phyloP scores from a whole-genome alignment of 2,329 filamentous ascomycete genomes.

The Scedosporium minutisporum region DNA sequence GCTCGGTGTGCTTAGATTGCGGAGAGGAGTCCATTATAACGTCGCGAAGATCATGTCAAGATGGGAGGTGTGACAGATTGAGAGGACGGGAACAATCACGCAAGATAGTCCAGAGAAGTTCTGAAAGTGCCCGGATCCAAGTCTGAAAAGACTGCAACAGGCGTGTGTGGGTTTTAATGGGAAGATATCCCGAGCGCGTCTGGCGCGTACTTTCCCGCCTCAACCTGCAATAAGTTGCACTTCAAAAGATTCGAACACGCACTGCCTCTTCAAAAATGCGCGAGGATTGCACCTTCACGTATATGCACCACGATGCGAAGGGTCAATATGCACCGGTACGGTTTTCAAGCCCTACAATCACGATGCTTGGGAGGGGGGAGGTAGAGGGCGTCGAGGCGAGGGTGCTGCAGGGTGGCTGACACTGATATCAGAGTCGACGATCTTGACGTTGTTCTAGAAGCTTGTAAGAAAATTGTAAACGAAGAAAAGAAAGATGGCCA shows the following conservation, averaged over 20 bases:
- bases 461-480: background rate
- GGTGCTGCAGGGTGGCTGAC: background rate
- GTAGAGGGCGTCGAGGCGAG: background rate
- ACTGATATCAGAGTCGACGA: background rate
- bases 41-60: constrained; percentile 10
- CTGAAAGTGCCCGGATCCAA: background rate
- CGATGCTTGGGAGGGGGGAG: background rate
- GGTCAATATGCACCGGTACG: background rate
- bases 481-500: background rate
- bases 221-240: constrained; percentile 1
- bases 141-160: background rate
- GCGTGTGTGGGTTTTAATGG: background rate
- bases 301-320: background rate
- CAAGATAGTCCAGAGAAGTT: background rate
- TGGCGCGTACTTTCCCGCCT: constrained; percentile 3
- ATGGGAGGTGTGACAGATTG: constrained; percentile 12
- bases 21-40: constrained; percentile 32
- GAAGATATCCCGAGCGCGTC: constrained; percentile 8
- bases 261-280: background rate
- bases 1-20: constrained; percentile 21
- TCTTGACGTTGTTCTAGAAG: background rate
- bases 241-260: background rate
- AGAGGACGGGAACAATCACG: background rate
- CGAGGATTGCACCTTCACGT: background rate
- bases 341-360: constrained; percentile 5